Evolutionary conservation across 2,329 filamentous ascomycete species (phyloP).

Genomic region (Monosporascus sp.): DNA sequence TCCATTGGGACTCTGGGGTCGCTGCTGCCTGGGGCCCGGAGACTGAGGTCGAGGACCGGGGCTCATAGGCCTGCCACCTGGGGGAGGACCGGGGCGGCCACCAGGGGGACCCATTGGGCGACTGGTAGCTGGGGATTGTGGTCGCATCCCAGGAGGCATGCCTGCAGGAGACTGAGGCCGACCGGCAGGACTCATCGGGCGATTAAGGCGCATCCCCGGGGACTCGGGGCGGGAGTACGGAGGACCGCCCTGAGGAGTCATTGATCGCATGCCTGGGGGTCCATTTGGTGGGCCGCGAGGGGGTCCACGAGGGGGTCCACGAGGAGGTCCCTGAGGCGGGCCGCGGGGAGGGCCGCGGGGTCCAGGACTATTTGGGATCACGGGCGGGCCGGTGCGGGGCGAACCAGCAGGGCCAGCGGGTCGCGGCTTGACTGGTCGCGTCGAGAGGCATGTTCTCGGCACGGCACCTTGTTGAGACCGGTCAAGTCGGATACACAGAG

Average conservation of each 20-base stretch:
- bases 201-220: constrained; percentile 26
- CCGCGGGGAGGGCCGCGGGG: constrained; percentile 22
- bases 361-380: constrained; percentile 36
- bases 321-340: constrained; percentile 18
- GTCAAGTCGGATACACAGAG: constrained; percentile 86
- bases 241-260: constrained; percentile 34
- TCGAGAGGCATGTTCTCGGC: constrained; percentile 88
- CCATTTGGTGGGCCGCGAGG: constrained; percentile 27
- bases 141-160: constrained; percentile 21
- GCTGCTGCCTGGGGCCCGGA: constrained; percentile 32
- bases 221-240: constrained; percentile 29
- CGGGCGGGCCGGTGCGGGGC: constrained; percentile 45
- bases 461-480: constrained; percentile 89
- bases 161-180: constrained; percentile 27
- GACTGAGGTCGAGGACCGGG: constrained; percentile 38
- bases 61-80: constrained; percentile 23
- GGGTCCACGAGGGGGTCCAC: constrained; percentile 23
- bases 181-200: constrained; percentile 21
- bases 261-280: constrained; percentile 31
- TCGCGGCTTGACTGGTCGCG: constrained; percentile 84
- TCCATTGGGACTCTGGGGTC: constrained; percentile 38
- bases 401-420: constrained; percentile 42
- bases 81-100: constrained; percentile 16
- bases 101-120: constrained; percentile 24
- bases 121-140: constrained; percentile 33